Percentiles rank a stretch among this genome's conserved stretches.
phyloP scores from a whole-genome alignment of 192 early-diverging fungal species.

The Dissophora globulifera region DNA sequence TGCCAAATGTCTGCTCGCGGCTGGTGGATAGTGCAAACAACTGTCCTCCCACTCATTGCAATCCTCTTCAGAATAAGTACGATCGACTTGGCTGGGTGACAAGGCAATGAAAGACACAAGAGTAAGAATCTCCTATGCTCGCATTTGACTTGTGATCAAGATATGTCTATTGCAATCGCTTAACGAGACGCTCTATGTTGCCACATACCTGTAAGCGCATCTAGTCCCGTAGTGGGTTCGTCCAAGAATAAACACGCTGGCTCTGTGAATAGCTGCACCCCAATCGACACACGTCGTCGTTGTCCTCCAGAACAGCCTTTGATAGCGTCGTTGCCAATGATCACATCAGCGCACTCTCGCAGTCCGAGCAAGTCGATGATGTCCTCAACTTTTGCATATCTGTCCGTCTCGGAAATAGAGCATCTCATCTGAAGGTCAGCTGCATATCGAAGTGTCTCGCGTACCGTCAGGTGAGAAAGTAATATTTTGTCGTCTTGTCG shows the following conservation, averaged over 20 bases:
- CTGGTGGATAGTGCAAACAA: conserved; percentile 91
- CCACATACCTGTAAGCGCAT: conserved; percentile 57
- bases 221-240: conserved; percentile 73
- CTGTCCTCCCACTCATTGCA: conserved; percentile 37
- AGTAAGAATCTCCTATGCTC: too few relatives aligned
- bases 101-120: background rate
- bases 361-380: conserved; percentile 76
- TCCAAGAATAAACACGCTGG: conserved; percentile 79
- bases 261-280: conserved; percentile 76
- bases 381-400: conserved; percentile 70
- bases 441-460: conserved; percentile 78
- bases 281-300: conserved; percentile 81
- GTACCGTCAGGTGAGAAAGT: conserved; percentile 72
- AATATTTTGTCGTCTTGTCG: conserved; percentile 16
- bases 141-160: too few relatives aligned
- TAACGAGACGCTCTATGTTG: too few relatives aligned
- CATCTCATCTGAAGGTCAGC: conserved; percentile 72
- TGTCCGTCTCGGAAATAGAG: conserved; percentile 50
- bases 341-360: conserved; percentile 65
- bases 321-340: conserved; percentile 63
- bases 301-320: conserved; percentile 84
- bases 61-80: conserved; percentile 19
- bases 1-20: conserved; percentile 78
- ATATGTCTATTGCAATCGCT: too few relatives aligned
- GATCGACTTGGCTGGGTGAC: background rate